Percentiles rank a stretch among this genome's conserved stretches.
Evolutionary conservation across 441 rosid genomes (phyloP).

Genomic region (Syzygium malaccense): DNA sequence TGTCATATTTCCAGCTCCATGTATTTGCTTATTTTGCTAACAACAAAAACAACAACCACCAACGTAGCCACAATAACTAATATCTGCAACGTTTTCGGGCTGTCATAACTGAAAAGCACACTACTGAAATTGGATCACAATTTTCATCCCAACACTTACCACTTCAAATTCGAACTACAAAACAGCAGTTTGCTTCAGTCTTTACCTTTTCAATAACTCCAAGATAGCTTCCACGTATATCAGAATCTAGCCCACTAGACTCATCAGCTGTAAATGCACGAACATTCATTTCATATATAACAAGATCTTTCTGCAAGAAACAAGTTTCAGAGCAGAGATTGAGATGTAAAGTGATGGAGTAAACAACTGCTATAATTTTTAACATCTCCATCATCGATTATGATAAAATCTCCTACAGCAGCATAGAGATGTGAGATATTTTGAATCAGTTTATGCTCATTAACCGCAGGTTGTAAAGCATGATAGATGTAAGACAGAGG

Average conservation of each 20-base stretch:
- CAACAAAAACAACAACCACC: not conserved
- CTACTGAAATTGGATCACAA: not conserved
- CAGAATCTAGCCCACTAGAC: conserved; percentile 72
- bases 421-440: not conserved
- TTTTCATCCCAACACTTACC: not conserved
- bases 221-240: conserved; percentile 67
- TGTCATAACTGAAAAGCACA: not conserved
- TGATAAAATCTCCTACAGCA: not conserved
- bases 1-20: not conserved
- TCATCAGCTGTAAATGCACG: conserved; percentile 92
- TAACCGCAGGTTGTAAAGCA: not conserved
- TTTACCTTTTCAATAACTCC: conserved; percentile 84
- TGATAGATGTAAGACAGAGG: not conserved
- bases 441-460: not conserved
- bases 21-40: not conserved
- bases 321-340: not conserved
- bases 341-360: conserved; percentile 3
- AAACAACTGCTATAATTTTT: not conserved
- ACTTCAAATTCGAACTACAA: not conserved
- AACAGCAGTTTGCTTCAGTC: not conserved
- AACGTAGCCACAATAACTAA: not conserved
- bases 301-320: conserved; percentile 79
- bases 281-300: conserved; percentile 91
- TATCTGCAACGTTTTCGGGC: not conserved
- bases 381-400: not conserved